Evolutionary conservation across 108 stramenopile genomes (phyloP).

Genomic region (Fistulifera pelliculosa): DNA sequence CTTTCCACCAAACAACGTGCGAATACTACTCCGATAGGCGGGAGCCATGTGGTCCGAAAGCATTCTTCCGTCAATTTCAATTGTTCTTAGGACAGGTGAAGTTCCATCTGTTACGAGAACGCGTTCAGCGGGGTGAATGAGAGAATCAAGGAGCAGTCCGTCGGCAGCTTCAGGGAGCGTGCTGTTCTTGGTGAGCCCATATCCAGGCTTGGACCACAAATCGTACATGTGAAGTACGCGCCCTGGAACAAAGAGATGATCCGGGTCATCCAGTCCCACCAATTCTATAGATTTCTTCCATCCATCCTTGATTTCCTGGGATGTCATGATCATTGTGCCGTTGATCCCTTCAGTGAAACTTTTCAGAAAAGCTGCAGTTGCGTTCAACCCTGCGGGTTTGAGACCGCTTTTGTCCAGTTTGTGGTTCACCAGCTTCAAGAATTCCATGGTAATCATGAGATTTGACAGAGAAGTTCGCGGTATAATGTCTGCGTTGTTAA

Average conservation of each 20-base stretch:
- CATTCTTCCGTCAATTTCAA: slow-evolving; percentile 28
- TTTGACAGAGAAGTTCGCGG: slow-evolving; percentile 31
- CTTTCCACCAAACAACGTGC: background rate
- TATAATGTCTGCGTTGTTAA: slow-evolving; percentile 50
- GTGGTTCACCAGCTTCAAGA: slow-evolving; percentile 24
- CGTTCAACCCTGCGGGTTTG: slow-evolving; percentile 10
- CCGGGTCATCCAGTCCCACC: slow-evolving; percentile 15
- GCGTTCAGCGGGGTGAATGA: slow-evolving; percentile 11
- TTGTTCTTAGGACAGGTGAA: slow-evolving; percentile 13
- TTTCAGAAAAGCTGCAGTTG: slow-evolving; percentile 8
- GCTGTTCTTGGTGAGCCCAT: no score
- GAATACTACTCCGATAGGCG: slow-evolving; percentile 20
- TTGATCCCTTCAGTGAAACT: slow-evolving; percentile 20
- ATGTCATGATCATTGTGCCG: slow-evolving; percentile 25
- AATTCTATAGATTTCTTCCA: background rate
- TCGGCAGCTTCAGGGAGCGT: no score
- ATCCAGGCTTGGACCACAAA: slow-evolving; percentile 9
- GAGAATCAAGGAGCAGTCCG: no score
- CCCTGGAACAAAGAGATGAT: slow-evolving; percentile 34
- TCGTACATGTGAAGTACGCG: slow-evolving; percentile 27
- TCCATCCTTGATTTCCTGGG: slow-evolving; percentile 9
- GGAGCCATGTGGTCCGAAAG: slow-evolving; percentile 25
- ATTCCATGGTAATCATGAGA: slow-evolving; percentile 18
- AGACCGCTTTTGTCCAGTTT: slow-evolving; percentile 27
- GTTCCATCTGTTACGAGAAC: slow-evolving; percentile 15